Conservation (phyloP, 1,284 basidiomycete genomes). For the Malassezia sp. region DNA sequence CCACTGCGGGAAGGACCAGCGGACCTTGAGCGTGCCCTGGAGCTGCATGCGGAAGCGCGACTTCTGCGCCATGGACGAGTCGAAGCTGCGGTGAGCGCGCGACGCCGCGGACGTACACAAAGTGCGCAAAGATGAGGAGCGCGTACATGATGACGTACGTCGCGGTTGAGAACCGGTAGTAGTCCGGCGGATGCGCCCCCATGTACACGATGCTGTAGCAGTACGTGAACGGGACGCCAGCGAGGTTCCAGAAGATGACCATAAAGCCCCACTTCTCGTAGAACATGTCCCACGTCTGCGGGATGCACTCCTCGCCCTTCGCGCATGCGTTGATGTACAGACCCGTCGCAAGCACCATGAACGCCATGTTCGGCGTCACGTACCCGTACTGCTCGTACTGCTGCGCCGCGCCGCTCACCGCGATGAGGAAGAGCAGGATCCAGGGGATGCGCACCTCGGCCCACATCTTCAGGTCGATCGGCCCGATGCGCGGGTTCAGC, state of each 20-base stretch:
- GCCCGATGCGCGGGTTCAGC: slow-evolving; percentile 86
- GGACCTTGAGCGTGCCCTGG: slow-evolving; percentile 66
- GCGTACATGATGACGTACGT: slow-evolving; percentile 54
- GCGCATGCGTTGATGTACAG: slow-evolving; percentile 88
- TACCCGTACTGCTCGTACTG: slow-evolving; percentile 77
- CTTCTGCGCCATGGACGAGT: slow-evolving; percentile 92
- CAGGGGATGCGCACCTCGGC: slow-evolving; percentile 95
- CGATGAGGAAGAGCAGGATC: slow-evolving; percentile 87
- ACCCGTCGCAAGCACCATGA: slow-evolving; percentile 91
- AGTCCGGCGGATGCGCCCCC: slow-evolving; percentile 78
- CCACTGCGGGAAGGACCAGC: slow-evolving; percentile 75
- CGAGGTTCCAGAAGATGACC: slow-evolving; percentile 62
- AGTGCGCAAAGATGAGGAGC: slow-evolving; percentile 32
- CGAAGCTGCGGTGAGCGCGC: too few species aligned
- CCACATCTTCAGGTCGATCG: slow-evolving; percentile 95
- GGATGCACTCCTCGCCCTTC: slow-evolving; percentile 70
- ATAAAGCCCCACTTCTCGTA: slow-evolving; percentile 47
- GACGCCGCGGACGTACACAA: too few species aligned
- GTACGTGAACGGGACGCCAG: slow-evolving; percentile 62
- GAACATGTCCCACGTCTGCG: slow-evolving; percentile 72
- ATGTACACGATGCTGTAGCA: slow-evolving; percentile 87
- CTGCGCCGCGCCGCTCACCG: slow-evolving; percentile 83
- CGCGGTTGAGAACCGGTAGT: slow-evolving; percentile 72
- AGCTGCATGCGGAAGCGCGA: slow-evolving; percentile 95
- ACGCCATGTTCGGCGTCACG: slow-evolving; percentile 89